A percentile compares a stretch with the other conserved stretches of the same genome.
Conservation (phyloP, 106 monocot genomes). For the Narthecium ossifragum region DNA sequence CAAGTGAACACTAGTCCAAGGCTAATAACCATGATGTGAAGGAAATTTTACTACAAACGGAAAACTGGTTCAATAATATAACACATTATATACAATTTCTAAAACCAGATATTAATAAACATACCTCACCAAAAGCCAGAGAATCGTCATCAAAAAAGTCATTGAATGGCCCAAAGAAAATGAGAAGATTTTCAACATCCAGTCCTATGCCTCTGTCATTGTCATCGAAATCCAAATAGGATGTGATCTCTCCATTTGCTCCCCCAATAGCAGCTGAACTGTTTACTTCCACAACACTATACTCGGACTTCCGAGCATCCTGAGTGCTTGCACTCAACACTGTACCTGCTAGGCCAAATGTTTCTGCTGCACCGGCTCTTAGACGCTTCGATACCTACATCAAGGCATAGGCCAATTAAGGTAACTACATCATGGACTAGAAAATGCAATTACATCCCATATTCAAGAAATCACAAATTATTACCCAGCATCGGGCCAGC, state of each 20-base stretch:
- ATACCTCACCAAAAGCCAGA: constrained; percentile 82
- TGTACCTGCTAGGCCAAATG: constrained; percentile 46
- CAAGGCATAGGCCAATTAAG: no score
- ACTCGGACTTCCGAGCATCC: constrained; percentile 31
- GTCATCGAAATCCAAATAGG: constrained; percentile 60
- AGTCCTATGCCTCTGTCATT: constrained; percentile 51
- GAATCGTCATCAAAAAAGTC: constrained; percentile 84
- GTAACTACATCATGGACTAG: no score
- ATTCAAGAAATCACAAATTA: no score
- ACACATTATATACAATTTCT: no score
- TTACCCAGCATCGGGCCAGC: no score
- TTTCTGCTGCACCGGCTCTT: constrained; percentile 33
- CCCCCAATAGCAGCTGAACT: constrained; percentile 23
- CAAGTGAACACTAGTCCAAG: no score
- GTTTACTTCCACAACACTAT: constrained; percentile 32
- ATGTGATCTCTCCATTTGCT: constrained; percentile 29
- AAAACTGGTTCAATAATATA: no score
- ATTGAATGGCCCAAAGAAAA: constrained; percentile 81
- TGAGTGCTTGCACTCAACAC: constrained; percentile 22
- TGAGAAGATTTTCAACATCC: constrained; percentile 59
- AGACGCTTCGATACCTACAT: constrained; percentile 68
- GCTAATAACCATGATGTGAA: no score
- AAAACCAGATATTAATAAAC: constrained; percentile 1
- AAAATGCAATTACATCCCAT: no score
- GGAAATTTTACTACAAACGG: no score